These are phyloP conservation scores for Botryotinia calthae DNA, from an alignment of 2,329 filamentous ascomycete genomes.

Conservation along the genomic window DNA sequence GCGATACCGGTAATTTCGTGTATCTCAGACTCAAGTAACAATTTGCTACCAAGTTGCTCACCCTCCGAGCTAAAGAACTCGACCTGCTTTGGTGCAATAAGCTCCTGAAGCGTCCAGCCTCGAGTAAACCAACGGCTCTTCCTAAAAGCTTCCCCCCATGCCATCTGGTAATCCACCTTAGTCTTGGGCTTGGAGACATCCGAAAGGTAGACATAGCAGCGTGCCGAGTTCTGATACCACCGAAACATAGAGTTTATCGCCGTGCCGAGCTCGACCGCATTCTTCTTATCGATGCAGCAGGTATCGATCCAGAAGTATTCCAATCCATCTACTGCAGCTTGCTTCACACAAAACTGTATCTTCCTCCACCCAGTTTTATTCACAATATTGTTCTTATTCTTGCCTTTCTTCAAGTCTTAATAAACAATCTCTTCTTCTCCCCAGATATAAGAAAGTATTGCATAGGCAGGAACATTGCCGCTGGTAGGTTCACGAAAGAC, in stretches of 20 bases:
- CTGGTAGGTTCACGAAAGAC: neutral
- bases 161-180: neutral
- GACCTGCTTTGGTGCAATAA: neutral
- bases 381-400: neutral
- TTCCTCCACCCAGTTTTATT: neutral
- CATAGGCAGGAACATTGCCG: neutral
- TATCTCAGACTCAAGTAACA: neutral
- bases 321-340: neutral
- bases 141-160: neutral
- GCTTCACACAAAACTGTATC: neutral
- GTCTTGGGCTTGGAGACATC: neutral
- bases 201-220: slow-evolving; percentile 4
- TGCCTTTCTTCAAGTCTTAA: neutral
- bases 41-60: neutral
- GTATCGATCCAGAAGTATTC: slow-evolving; percentile 8
- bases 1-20: neutral
- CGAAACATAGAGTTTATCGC: slow-evolving; percentile 15
- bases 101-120: slow-evolving; percentile 3
- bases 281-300: slow-evolving; percentile 9
- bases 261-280: neutral
- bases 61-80: neutral
- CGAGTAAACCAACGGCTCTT: slow-evolving; percentile 2
- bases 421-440: neutral
- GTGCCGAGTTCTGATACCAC: neutral
- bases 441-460: slow-evolving; percentile 10